A percentile compares a stretch with the other conserved stretches of the same genome.
These are phyloP conservation scores for Capronia coronata DNA, from an alignment of 2,329 filamentous ascomycete genomes.

Conservation along the genomic window DNA sequence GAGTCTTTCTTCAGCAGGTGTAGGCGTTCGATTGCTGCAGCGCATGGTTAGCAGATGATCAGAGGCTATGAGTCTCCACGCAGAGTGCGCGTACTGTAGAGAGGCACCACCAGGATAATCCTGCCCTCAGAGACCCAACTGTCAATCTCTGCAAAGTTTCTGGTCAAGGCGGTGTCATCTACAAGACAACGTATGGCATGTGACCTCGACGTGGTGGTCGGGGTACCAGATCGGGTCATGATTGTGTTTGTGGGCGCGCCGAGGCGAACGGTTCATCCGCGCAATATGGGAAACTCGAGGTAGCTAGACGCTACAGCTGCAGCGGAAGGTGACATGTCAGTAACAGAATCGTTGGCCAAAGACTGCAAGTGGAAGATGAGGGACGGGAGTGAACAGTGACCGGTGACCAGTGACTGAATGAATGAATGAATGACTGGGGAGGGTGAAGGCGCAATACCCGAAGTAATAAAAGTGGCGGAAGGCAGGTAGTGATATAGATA, in stretches of 20 bases:
- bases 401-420: too few species aligned
- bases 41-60: constrained; percentile 13
- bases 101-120: constrained; percentile 46
- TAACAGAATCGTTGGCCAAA: neutral
- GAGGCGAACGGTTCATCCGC: constrained; percentile 13
- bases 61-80: neutral
- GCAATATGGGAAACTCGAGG: constrained; percentile 10
- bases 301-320: constrained; percentile 16
- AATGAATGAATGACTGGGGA: too few species aligned
- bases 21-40: constrained; percentile 42
- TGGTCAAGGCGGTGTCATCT: constrained; percentile 48
- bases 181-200: constrained; percentile 49
- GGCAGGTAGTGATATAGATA: constrained; percentile 13
- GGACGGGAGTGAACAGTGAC: constrained; percentile 5
- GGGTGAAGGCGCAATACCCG: constrained; percentile 18
- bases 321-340: constrained; percentile 11
- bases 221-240: constrained; percentile 5
- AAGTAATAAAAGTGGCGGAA: constrained; percentile 16
- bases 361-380: constrained; percentile 1
- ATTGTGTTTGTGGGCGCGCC: constrained; percentile 2
- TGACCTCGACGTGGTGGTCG: constrained; percentile 27
- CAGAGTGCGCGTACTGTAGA: constrained; percentile 42
- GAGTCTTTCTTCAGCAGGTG: constrained; percentile 41
- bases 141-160: constrained; percentile 49
- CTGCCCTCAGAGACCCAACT: constrained; percentile 46